Evolutionary conservation across 2,329 filamentous ascomycete species (phyloP), one percentile per base, ranked within the genome.

Genomic region (Neurospora sp.): DNA sequence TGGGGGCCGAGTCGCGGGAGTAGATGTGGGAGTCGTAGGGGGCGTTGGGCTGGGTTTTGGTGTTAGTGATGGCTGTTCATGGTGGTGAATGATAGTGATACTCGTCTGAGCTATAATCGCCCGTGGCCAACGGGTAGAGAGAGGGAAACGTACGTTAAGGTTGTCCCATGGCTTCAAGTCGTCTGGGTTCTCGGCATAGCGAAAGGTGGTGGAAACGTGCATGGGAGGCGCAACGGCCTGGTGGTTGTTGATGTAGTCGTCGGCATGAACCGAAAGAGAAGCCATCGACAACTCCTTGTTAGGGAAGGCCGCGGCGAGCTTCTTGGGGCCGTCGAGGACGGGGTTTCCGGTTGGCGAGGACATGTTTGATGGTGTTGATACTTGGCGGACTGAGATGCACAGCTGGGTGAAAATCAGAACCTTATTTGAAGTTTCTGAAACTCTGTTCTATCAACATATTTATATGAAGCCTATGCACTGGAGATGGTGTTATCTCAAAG

Each of bases 181-280:
- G 6, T 89, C 85, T 1, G 93, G 92, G 78, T 97, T 86, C 68
- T 84, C 81, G 38, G 85, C 83, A 80, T 97, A 98, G 75, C 93
- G 89, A 81, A 93, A 98, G 17, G 93, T 98, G 13, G 95, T 97
- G 72, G 93, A 93, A 73, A 96, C 89, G 79, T 98, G 95, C 77
- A 98, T 85, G 4, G 95, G 89, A 71, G 96, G 95, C 13, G 95
- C 93, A 69, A 98, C 91, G 78, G 96, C 93, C 68, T 89, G 85
- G 74, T 91, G 87, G 40, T 84, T 81, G 79, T 93, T 92, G 76
- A 96, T 85, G 75, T 84, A 84, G 81, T 96, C 90, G 77, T 97
- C 93, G 72, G 91, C 92, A 79, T 97, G 93, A 73, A 97, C 83
- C n/a, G 91, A 87, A 70, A 87, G 85, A 6, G 93, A 93, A 8